Evolutionary conservation across 805 yeast genomes (phyloP), one percentile per base, ranked within the genome.

Genomic region (Tetrapisispora namnaoensis): DNA sequence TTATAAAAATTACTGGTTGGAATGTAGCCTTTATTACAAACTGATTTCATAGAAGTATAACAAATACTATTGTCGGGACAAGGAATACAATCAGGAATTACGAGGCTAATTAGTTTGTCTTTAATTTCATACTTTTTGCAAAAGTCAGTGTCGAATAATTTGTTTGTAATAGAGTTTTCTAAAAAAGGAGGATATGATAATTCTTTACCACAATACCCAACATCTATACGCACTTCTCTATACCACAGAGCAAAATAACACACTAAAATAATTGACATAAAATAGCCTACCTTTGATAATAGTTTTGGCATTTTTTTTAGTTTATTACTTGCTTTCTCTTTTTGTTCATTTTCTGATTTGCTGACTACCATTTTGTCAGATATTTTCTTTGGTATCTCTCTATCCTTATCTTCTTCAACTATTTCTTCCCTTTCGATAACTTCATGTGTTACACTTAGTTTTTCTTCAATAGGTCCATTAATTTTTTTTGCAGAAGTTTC

Each of bases 31-130:
- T 77, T 79, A 53, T 77, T 79, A 66, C 98, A 90, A 48, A 74
- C 76, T 8, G 85, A 59, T 47, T 72, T 68, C 55, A 83, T 70
- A 40, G 71, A 62, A 16, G 78, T 75, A 51, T 72, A 77, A 66
- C 97, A 90, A 32, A 75, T 69, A 0, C 88, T 93, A 66, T 88
- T 80, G 8, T 72, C 74, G 1, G 97, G 97, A 62, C 97, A 90
- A 27, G 76, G 75, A 7, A 75, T 67, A 67, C 98, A 91, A 1
- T 56, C 45, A 4, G 95, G 91, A 43, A 74, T 74, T 13, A 45
- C 30, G 10, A 42, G 11, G 16, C 30, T 24, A 32, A 30, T 17
- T 32, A 45, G 16, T 45, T 39, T 37, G 27, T 34, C 18, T 38
- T 45, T 30, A 42, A 42, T 18, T 13, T 42, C 44, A 32, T 42